These are phyloP conservation scores for Exophiala xenobiotica DNA, from an alignment of 2,329 filamentous ascomycete species.

Conservation along the genomic window DNA sequence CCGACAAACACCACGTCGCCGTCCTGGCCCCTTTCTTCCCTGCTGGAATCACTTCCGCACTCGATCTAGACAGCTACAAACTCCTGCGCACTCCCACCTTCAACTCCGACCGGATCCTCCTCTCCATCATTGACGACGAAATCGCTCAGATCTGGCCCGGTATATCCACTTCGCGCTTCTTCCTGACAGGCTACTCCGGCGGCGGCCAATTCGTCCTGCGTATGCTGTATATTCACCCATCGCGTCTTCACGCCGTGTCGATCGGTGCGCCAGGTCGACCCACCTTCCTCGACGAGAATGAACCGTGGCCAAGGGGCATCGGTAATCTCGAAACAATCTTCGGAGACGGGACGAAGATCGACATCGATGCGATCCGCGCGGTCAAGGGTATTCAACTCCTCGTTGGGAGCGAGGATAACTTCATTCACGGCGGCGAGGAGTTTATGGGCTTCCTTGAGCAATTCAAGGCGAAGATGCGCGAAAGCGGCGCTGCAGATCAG, in stretches of 20 bases:
- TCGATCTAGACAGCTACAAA: slow-evolving; percentile 36
- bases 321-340: slow-evolving; percentile 1
- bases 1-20: slow-evolving; percentile 32
- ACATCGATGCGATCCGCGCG: background rate
- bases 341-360: background rate
- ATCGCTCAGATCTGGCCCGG: slow-evolving; percentile 33
- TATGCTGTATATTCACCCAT: slow-evolving; percentile 37
- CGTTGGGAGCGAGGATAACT: slow-evolving; percentile 5
- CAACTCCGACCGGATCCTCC: slow-evolving; percentile 33
- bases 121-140: slow-evolving; percentile 35
- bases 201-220: slow-evolving; percentile 37
- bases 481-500: background rate
- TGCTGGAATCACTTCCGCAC: slow-evolving; percentile 33
- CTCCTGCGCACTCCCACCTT: slow-evolving; percentile 28
- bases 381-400: slow-evolving; percentile 7
- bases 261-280: slow-evolving; percentile 36
- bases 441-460: slow-evolving; percentile 3
- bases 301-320: slow-evolving; percentile 28
- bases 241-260: slow-evolving; percentile 33
- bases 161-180: slow-evolving; percentile 33
- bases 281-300: slow-evolving; percentile 31
- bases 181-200: slow-evolving; percentile 35
- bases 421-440: slow-evolving; percentile 9
- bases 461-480: background rate
- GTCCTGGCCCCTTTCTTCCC: slow-evolving; percentile 36